These are phyloP conservation scores for Keithomyces neogunnii DNA, from an alignment of 2,329 filamentous ascomycete species.

Conservation along the genomic window DNA sequence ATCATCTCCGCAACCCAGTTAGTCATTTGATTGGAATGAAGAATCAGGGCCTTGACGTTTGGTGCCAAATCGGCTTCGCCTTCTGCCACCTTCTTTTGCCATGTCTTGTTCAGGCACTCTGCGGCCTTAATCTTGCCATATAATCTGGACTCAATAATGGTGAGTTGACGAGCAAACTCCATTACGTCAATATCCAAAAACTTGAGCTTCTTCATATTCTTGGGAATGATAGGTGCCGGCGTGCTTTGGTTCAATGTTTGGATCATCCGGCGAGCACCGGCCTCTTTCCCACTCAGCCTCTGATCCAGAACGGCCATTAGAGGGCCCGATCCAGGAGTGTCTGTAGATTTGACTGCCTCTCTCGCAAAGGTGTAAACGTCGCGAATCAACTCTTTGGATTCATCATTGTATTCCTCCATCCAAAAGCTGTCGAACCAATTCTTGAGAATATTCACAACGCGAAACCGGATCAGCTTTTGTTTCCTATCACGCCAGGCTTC, in stretches of 20 bases:
- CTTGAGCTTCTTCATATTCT: constrained; percentile 99
- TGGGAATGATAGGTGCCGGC: constrained; percentile 84
- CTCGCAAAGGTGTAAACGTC: constrained; percentile 86
- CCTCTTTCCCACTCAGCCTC: constrained; percentile 79
- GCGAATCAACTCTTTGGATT: constrained; percentile 75
- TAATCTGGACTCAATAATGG: constrained; percentile 88
- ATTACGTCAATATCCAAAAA: constrained; percentile 94
- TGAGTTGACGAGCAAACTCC: constrained; percentile 95
- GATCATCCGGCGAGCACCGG: constrained; percentile 75
- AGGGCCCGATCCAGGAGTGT: constrained; percentile 79
- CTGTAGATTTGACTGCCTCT: constrained; percentile 85
- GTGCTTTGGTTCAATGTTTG: constrained; percentile 77
- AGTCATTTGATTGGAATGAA: constrained; percentile 97
- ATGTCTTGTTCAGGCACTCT: constrained; percentile 96
- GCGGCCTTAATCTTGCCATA: constrained; percentile 95
- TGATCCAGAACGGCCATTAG: constrained; percentile 85
- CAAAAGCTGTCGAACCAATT: constrained; percentile 98
- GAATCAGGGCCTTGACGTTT: constrained; percentile 91
- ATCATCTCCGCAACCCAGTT: constrained; percentile 99
- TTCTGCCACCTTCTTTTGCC: constrained; percentile 88
- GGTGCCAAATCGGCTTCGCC: constrained; percentile 78
- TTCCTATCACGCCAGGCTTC: constrained; percentile 88
- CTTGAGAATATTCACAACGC: constrained; percentile 95
- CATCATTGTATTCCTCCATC: constrained; percentile 90
- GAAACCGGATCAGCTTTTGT: constrained; percentile 90